These are phyloP conservation scores for Pascua guehoae DNA, from an alignment of 1,284 basidiomycete species.

Conservation along the genomic window DNA sequence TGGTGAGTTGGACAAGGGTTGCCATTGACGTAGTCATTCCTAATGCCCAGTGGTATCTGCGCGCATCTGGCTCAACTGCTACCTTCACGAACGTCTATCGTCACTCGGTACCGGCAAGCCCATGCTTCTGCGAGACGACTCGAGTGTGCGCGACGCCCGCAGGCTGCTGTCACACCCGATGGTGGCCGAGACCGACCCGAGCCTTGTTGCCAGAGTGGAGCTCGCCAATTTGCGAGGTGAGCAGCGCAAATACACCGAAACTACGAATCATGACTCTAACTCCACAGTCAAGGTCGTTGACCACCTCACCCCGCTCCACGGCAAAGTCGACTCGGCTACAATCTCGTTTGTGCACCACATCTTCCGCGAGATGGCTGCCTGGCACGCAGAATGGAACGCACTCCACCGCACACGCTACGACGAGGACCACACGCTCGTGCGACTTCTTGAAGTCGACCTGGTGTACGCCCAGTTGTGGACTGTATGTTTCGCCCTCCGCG, in stretches of 20 bases:
- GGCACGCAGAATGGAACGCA: conserved; percentile 81
- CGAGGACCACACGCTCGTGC: conserved; percentile 70
- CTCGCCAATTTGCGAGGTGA: conserved; percentile 66
- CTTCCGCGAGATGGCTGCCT: conserved; percentile 64
- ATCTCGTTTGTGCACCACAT: conserved; percentile 80
- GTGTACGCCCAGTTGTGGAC: conserved; percentile 91
- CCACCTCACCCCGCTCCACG: conserved; percentile 76
- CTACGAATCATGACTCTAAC: not conserved
- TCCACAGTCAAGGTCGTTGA: conserved; percentile 78
- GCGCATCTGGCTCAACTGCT: conserved; percentile 88
- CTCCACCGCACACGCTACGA: conserved; percentile 70
- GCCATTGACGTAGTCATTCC: too few species aligned
- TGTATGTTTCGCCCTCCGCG: conserved; percentile 83
- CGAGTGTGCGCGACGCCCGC: conserved; percentile 76
- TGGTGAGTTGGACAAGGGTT: conserved; percentile 53
- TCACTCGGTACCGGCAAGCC: conserved; percentile 73
- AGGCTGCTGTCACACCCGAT: conserved; percentile 76
- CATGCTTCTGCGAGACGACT: conserved; percentile 81
- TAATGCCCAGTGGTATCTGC: conserved; percentile 69
- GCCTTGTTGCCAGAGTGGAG: conserved; percentile 80
- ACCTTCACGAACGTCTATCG: conserved; percentile 52
- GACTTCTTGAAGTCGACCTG: conserved; percentile 78
- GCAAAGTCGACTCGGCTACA: conserved; percentile 78
- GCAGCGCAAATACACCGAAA: not conserved
- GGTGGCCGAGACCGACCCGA: conserved; percentile 78